These are phyloP conservation scores for Globisporangium cylindrosporum DNA, from an alignment of 352 stramenopile species.

Conservation along the genomic window DNA sequence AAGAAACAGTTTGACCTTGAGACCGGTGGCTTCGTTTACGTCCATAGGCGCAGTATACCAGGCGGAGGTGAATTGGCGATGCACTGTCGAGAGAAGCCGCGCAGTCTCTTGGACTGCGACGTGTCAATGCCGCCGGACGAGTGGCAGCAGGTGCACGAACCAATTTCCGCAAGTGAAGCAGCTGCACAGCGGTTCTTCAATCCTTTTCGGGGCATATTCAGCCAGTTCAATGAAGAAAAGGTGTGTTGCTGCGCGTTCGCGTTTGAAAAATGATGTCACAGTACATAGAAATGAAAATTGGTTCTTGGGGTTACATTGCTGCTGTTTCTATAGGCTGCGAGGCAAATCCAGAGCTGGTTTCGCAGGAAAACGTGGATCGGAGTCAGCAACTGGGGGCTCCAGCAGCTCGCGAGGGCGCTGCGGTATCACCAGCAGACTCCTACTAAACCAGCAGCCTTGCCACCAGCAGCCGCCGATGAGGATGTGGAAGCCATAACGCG, in stretches of 20 bases:
- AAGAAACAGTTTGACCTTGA: slow-evolving; percentile 40
- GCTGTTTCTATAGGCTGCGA: slow-evolving; percentile 22
- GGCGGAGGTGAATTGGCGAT: neutral
- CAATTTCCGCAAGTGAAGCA: neutral
- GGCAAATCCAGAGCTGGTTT: slow-evolving; percentile 52
- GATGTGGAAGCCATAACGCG: slow-evolving; percentile 36
- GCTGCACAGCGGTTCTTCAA: slow-evolving; percentile 37
- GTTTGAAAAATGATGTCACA: neutral
- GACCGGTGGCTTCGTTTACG: slow-evolving; percentile 33
- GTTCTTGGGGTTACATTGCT: neutral
- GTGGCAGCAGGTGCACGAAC: slow-evolving; percentile 26
- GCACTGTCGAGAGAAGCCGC: slow-evolving; percentile 31
- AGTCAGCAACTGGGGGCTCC: slow-evolving; percentile 41
- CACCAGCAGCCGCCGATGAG: neutral
- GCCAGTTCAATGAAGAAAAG: slow-evolving; percentile 31
- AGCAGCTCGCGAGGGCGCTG: slow-evolving; percentile 30
- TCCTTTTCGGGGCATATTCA: slow-evolving; percentile 35
- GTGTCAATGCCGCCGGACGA: slow-evolving; percentile 41
- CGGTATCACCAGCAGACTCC: slow-evolving; percentile 33
- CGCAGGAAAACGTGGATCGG: slow-evolving; percentile 49
- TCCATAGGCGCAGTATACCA: slow-evolving; percentile 4
- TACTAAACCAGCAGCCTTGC: slow-evolving; percentile 6
- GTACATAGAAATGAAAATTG: neutral
- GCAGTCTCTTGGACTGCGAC: slow-evolving; percentile 44
- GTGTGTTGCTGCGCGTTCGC: slow-evolving; percentile 1